Evolutionary conservation across 2,329 filamentous ascomycete species (phyloP), one percentile per base, ranked within the genome.

Genomic region (Xylaria hypoxylon): DNA sequence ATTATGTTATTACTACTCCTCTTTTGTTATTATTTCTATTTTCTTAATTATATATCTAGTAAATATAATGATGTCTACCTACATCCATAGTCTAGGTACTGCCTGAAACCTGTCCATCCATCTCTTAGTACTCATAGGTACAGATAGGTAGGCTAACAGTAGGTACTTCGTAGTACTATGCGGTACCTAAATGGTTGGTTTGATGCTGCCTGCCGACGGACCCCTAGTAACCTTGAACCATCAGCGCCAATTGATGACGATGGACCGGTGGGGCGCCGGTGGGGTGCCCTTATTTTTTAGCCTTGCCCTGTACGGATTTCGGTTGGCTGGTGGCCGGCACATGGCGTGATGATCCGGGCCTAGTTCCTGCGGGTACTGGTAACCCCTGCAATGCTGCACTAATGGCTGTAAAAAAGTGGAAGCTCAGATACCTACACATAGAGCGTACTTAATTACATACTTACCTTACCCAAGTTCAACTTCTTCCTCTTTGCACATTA

Each of bases 321-420:
- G 44, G 22, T 51, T 60, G 38, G 56, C 40, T 26, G 26, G 50
- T 19, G 24, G 22, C 44, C n/a, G 48, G 33, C 51, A 17, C 31
- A 31, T 50, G n/a, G 17, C 17, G 26, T 22, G 15, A 33, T 31
- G 24, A 15, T 17, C 28, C 15, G 10, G 45, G 58, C 28, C 45
- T 62, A 52, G 51, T 22, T 13, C 31, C 40, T 62, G 52, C 52
- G 51, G 58, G 58, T 31, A 35, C 10, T 45, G 17, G 15, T 13
- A 1, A 48, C 53, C 60, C 60, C 60, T 63, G 59, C 26, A 15
- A 44, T 19, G 13, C 13, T 40, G 31, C 53, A 33, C 40, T 53
- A 58, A 65, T 31, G 28, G 58, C 31, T 40, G n/a, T 35, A 60
- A 67, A 64, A 64, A 64, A 64, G 56, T 67, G 59, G 64, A 59